These are phyloP conservation scores for Entomortierella lignicola DNA, from an alignment of 192 early-diverging fungal genomes.

Conservation along the genomic window DNA sequence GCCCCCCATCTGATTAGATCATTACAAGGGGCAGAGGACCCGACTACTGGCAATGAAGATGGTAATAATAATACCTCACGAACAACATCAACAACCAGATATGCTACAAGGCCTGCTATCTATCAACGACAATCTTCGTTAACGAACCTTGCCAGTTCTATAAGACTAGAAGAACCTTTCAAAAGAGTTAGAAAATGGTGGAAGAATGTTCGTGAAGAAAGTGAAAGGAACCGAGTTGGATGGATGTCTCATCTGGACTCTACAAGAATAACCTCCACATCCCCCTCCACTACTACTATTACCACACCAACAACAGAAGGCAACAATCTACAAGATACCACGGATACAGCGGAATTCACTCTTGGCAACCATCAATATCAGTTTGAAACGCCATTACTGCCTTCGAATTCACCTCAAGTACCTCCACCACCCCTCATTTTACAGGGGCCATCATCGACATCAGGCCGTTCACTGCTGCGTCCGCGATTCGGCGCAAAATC, in stretches of 20 bases:
- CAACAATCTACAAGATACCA: background rate
- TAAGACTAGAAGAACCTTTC: conserved; percentile 15
- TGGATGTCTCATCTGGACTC: background rate
- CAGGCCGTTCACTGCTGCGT: background rate
- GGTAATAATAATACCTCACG: background rate
- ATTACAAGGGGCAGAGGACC: background rate
- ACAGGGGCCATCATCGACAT: background rate
- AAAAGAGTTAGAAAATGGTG: conserved; percentile 29
- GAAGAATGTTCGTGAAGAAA: conserved; percentile 15
- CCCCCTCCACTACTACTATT: no score
- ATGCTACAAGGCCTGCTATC: background rate
- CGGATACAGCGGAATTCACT: background rate
- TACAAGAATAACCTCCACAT: background rate
- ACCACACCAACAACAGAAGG: no score
- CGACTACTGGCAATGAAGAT: background rate
- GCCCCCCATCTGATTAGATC: conserved; percentile 40
- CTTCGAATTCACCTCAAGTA: background rate
- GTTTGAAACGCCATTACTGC: background rate
- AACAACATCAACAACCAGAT: background rate
- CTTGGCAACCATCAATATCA: no score
- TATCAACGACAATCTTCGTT: conserved; percentile 19
- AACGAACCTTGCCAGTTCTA: conserved; percentile 10
- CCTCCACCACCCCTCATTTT: background rate
- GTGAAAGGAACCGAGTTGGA: conserved; percentile 11
- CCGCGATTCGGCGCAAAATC: conserved; percentile 6